Conservation (phyloP, 2,329 filamentous ascomycete species). For the Cordyceps farinosa region DNA sequence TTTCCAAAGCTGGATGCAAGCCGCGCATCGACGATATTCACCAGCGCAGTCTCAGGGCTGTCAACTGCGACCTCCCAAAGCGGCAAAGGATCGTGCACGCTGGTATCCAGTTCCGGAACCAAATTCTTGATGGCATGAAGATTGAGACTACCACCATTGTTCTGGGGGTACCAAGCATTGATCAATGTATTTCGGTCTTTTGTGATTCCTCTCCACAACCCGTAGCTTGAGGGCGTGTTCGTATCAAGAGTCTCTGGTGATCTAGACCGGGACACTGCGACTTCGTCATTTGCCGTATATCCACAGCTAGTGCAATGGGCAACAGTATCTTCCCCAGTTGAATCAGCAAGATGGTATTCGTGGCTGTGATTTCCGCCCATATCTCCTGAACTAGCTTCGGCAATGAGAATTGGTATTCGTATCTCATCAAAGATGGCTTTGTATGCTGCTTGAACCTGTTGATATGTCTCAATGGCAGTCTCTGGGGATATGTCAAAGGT, state of each 20-base stretch:
- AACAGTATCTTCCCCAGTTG: slow-evolving; percentile 80
- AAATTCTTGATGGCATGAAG: slow-evolving; percentile 61
- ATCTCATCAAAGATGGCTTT: slow-evolving; percentile 74
- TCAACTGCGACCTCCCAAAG: slow-evolving; percentile 43
- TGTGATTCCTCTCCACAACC: slow-evolving; percentile 61
- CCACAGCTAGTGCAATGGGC: slow-evolving; percentile 70
- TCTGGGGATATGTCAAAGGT: slow-evolving; percentile 74
- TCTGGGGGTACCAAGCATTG: slow-evolving; percentile 62
- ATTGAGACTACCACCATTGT: slow-evolving; percentile 38
- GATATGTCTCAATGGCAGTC: slow-evolving; percentile 77
- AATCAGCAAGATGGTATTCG: slow-evolving; percentile 82
- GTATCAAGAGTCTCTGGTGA: background rate
- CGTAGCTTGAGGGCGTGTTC: slow-evolving; percentile 23
- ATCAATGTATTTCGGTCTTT: slow-evolving; percentile 65
- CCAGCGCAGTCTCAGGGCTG: slow-evolving; percentile 20
- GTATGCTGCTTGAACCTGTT: slow-evolving; percentile 70
- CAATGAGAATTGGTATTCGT: slow-evolving; percentile 77
- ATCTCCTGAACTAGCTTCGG: slow-evolving; percentile 88
- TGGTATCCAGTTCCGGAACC: slow-evolving; percentile 65
- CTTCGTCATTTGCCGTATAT: slow-evolving; percentile 82
- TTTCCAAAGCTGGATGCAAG: slow-evolving; percentile 26
- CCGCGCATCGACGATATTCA: slow-evolving; percentile 36
- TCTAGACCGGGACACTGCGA: slow-evolving; percentile 50
- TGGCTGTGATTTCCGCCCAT: slow-evolving; percentile 94
- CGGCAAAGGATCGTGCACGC: slow-evolving; percentile 56